These are phyloP conservation scores for Phanerochaete carnosa DNA, from an alignment of 768 basidiomycete genomes.

Conservation along the genomic window DNA sequence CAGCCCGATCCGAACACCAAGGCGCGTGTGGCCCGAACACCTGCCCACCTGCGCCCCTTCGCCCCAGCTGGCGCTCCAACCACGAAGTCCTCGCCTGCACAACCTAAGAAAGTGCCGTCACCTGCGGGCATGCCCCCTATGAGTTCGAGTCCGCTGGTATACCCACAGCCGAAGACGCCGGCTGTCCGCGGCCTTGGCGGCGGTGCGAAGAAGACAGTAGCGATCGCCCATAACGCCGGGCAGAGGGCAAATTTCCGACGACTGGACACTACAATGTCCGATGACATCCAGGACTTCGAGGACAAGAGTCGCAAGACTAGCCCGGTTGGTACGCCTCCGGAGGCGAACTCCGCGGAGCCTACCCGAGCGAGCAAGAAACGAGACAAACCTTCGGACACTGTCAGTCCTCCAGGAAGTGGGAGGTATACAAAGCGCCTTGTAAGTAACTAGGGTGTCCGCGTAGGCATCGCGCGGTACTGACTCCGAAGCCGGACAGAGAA, in stretches of 20 bases:
- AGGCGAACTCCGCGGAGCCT: not conserved
- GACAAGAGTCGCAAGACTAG: constrained; percentile 1
- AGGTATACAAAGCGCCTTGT: not conserved
- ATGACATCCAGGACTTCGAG: constrained; percentile 24
- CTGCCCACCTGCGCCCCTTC: not conserved
- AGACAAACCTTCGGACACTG: not conserved
- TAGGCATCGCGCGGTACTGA: not conserved
- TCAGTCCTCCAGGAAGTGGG: not conserved
- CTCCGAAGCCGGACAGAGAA: constrained; percentile 2
- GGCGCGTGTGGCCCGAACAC: constrained; percentile 6
- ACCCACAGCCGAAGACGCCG: constrained; percentile 8
- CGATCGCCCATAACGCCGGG: not conserved
- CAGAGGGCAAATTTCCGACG: constrained; percentile 19
- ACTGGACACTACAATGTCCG: constrained; percentile 22
- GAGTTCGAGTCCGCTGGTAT: constrained; percentile 12
- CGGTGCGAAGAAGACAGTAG: not conserved
- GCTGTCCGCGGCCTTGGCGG: not conserved
- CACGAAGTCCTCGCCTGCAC: not conserved
- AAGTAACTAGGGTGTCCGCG: not conserved
- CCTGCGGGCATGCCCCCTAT: not conserved
- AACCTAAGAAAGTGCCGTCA: not conserved
- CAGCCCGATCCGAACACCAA: constrained; percentile 3
- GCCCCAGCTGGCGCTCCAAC: not conserved
- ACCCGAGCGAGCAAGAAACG: constrained; percentile 8
- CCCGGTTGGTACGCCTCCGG: constrained; percentile 2